Percentiles rank a stretch among this genome's conserved stretches.
Evolutionary conservation across 192 early-diverging fungal genomes (phyloP).

Genomic region (Rhizophlyctis rosea): DNA sequence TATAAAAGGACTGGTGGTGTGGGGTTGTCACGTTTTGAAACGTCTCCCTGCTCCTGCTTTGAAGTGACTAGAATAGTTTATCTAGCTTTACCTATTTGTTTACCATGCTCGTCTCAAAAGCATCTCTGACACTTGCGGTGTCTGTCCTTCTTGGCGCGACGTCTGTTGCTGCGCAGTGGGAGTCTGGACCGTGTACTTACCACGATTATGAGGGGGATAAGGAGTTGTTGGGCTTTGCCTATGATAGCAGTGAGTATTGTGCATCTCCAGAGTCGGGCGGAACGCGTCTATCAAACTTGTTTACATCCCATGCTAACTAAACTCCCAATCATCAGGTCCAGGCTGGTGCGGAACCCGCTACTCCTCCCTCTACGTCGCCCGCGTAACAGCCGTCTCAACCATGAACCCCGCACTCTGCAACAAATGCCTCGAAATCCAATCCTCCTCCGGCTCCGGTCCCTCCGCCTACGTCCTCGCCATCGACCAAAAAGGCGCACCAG

Average conservation of each 20-base stretch:
- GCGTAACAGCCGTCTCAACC: conserved; percentile 11
- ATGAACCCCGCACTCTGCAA: conserved; percentile 1
- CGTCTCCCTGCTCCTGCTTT: no score
- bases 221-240: neutral
- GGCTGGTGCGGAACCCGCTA: conserved; percentile 24
- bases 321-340: neutral
- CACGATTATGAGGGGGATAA: conserved; percentile 18
- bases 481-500: conserved; percentile 19
- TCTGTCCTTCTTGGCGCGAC: neutral
- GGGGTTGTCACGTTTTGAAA: no score
- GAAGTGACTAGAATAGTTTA: no score
- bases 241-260: conserved; percentile 2
- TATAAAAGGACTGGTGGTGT: no score
- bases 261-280: no score
- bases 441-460: conserved; percentile 7
- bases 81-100: no score
- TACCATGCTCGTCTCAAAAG: no score
- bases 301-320: no score
- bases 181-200: conserved; percentile 6
- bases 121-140: neutral
- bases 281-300: no score
- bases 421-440: conserved; percentile 8
- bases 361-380: conserved; percentile 13
- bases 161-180: conserved; percentile 6
- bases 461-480: conserved; percentile 13